Evolutionary conservation across 768 basidiomycete species (phyloP).

Genomic region (Collybiopsis luxurians): DNA sequence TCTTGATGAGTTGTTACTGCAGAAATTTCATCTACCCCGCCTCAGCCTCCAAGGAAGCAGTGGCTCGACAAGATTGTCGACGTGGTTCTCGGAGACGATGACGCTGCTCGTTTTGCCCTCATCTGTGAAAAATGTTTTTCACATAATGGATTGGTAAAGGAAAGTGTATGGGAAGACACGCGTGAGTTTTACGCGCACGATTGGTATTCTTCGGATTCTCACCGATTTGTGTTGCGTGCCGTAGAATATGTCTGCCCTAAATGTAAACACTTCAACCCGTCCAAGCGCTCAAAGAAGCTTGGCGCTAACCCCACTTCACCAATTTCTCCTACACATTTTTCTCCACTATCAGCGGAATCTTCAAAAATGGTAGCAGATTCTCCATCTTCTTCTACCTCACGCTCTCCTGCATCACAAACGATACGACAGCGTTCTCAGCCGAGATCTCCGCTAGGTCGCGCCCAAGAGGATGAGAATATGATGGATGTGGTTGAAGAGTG

Average conservation of each 20-base stretch:
- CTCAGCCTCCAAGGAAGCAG: conserved; percentile 58
- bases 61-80: conserved; percentile 91
- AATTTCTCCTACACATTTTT: background rate
- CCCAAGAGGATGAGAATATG: background rate
- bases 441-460: background rate
- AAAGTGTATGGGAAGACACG: conserved; percentile 75
- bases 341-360: background rate
- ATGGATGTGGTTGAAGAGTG: conserved; percentile 3
- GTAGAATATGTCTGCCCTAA: conserved; percentile 85
- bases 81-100: conserved; percentile 80
- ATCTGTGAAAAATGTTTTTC: conserved; percentile 87
- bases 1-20: no score
- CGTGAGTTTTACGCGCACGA: conserved; percentile 49
- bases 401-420: background rate
- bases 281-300: conserved; percentile 31
- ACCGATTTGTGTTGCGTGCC: background rate
- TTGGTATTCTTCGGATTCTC: background rate
- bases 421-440: background rate
- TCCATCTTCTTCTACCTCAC: background rate
- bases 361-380: background rate
- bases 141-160: conserved; percentile 87
- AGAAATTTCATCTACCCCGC: conserved; percentile 19
- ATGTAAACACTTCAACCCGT: conserved; percentile 79
- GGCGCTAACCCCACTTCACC: background rate
- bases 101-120: conserved; percentile 70